Conservation (phyloP, 768 basidiomycete genomes). For the Mrakia hoshinonis region DNA sequence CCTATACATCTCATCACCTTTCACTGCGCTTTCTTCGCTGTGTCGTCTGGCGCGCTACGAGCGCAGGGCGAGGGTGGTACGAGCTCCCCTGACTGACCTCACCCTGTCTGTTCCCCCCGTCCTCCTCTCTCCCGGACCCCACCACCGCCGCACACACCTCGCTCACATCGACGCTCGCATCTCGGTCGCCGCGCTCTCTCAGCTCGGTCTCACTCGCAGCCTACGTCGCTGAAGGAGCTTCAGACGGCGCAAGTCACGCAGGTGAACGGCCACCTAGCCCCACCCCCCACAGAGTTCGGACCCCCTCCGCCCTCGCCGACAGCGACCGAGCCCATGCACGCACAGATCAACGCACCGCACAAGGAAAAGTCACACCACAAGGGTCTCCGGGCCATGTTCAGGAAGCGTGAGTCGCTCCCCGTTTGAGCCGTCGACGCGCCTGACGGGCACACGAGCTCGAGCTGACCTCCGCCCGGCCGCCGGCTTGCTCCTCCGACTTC, state of each 20-base stretch:
- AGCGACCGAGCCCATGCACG: not conserved
- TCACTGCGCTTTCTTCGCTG: too few relatives aligned
- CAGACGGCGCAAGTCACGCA: not conserved
- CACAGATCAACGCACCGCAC: not conserved
- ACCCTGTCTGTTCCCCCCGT: not conserved
- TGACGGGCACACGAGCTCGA: not conserved
- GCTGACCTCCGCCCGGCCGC: not conserved
- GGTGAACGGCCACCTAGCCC: slow-evolving; percentile 9
- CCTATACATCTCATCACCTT: not conserved
- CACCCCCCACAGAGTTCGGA: not conserved
- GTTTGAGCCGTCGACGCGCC: not conserved
- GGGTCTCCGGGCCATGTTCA: slow-evolving; percentile 4
- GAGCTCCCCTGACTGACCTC: not conserved
- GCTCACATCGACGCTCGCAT: not conserved
- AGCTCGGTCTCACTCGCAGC: slow-evolving; percentile 12
- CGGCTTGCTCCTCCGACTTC: not conserved
- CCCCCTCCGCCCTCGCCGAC: not conserved
- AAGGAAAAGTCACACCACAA: slow-evolving; percentile 2
- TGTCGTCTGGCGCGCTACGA: too few relatives aligned
- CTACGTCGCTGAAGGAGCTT: slow-evolving; percentile 3
- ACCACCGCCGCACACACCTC: not conserved
- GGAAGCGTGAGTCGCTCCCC: not conserved
- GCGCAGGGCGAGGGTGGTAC: too few relatives aligned
- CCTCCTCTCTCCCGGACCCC: not conserved
- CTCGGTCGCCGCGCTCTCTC: not conserved